Conservation (phyloP, 371 early-diverging fungal genomes). For the Mucor mucedo region DNA sequence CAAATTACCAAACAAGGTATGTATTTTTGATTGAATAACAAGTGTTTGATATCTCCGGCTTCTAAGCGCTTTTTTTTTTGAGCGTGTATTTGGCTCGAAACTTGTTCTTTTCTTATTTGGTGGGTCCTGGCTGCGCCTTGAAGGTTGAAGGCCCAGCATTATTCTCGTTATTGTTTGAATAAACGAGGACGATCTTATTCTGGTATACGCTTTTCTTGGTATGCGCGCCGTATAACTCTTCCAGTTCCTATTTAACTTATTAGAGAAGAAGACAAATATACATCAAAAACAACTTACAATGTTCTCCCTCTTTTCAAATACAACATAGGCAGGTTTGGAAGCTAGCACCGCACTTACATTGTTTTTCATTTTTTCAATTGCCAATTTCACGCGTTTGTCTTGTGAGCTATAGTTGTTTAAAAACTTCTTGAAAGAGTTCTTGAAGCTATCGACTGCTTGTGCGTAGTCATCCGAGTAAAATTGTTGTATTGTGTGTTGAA, state of each 20-base stretch:
- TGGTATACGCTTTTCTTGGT: slow-evolving; percentile 21
- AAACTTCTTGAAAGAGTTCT: slow-evolving; percentile 15
- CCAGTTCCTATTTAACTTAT: slow-evolving; percentile 23
- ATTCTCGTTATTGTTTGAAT: too few relatives aligned
- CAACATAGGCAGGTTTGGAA: slow-evolving; percentile 15
- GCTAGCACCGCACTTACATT: slow-evolving; percentile 14
- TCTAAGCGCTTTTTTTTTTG: too few relatives aligned
- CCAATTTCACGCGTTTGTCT: slow-evolving; percentile 15
- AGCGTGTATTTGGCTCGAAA: too few relatives aligned
- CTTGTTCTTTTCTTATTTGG: too few relatives aligned
- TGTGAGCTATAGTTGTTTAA: slow-evolving; percentile 12
- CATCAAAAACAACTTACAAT: slow-evolving; percentile 20
- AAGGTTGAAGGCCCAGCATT: too few relatives aligned
- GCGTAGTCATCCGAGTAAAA: slow-evolving; percentile 18
- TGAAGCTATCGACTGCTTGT: slow-evolving; percentile 18
- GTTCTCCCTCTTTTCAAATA: slow-evolving; percentile 18
- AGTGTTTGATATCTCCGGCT: slow-evolving; percentile 9
- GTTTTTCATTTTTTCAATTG: slow-evolving; percentile 12
- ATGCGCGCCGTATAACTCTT: slow-evolving; percentile 17
- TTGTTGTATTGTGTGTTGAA: slow-evolving; percentile 12
- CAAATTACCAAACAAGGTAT: slow-evolving; percentile 20
- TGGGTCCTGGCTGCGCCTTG: too few relatives aligned
- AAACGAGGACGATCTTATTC: slow-evolving; percentile 5
- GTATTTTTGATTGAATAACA: slow-evolving; percentile 19
- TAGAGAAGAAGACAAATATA: slow-evolving; percentile 13